Evolutionary conservation across 495 filamentous ascomycete species (phyloP).

Genomic region (Penicillium paxilli): DNA sequence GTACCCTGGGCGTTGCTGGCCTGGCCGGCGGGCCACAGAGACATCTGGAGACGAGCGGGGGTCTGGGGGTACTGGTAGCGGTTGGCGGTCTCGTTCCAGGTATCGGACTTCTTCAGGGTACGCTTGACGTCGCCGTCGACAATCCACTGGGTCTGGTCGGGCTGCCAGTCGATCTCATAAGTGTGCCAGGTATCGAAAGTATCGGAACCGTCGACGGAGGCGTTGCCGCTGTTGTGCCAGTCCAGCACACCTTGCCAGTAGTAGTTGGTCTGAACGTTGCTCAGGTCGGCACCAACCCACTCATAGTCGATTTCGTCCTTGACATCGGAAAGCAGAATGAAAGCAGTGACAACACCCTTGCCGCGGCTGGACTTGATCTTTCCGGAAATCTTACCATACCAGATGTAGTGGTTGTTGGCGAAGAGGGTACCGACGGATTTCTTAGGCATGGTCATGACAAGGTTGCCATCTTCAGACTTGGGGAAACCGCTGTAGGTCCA

Average conservation of each 20-base stretch:
- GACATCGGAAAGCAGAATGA: constrained; percentile 90
- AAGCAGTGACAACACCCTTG: constrained; percentile 87
- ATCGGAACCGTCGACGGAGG: constrained; percentile 58
- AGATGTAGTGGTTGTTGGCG: constrained; percentile 85
- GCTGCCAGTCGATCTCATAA: constrained; percentile 92
- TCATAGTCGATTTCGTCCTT: constrained; percentile 99
- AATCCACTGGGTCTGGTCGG: constrained; percentile 80
- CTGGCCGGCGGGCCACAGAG: constrained; percentile 91
- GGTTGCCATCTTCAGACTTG: constrained; percentile 53
- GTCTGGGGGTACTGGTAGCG: constrained; percentile 90
- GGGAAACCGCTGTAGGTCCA: constrained; percentile 87
- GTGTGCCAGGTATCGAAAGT: constrained; percentile 82
- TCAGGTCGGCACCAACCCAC: constrained; percentile 80
- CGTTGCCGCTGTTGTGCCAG: constrained; percentile 74
- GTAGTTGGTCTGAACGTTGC: constrained; percentile 85
- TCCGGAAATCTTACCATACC: constrained; percentile 92
- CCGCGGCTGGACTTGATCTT: constrained; percentile 84
- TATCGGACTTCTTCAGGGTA: constrained; percentile 68
- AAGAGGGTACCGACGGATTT: constrained; percentile 83
- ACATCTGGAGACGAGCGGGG: constrained; percentile 89
- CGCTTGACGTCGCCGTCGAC: constrained; percentile 79
- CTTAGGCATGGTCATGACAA: constrained; percentile 86
- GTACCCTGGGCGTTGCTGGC: constrained; percentile 79
- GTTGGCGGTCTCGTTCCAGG: constrained; percentile 81
- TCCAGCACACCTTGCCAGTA: constrained; percentile 94